phyloP scores from a whole-genome alignment of 176 grass and related monocot genomes.

The Thalia dealbata region DNA sequence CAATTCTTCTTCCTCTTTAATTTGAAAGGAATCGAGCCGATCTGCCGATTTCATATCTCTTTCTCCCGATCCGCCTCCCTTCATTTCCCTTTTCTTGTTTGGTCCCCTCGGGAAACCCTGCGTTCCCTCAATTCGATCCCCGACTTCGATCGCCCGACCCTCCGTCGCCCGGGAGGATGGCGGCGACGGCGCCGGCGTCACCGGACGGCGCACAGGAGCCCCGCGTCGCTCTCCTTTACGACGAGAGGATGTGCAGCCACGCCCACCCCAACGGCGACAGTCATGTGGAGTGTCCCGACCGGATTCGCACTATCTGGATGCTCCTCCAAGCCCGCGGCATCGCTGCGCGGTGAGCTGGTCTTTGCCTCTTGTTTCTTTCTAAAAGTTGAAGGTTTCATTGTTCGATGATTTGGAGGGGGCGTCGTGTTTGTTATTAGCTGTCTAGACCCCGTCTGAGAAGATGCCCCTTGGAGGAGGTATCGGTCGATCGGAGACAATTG shows the following conservation, averaged over 20 bases:
- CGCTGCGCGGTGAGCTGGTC: conserved; percentile 37
- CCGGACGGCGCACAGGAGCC: conserved; percentile 8
- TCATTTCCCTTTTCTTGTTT: neutral
- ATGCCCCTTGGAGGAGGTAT: neutral
- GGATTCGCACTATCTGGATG: conserved; percentile 68
- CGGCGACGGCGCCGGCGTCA: neutral
- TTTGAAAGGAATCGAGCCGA: neutral
- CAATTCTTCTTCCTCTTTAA: neutral
- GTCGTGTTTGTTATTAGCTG: no score
- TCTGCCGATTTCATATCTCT: neutral
- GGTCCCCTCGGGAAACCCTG: neutral
- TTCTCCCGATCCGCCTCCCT: neutral
- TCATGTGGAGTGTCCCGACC: conserved; percentile 75
- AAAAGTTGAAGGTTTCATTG: neutral
- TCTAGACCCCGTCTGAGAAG: neutral
- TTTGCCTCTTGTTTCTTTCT: neutral
- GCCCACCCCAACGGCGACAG: conserved; percentile 47
- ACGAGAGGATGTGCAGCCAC: conserved; percentile 90
- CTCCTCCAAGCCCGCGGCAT: conserved; percentile 62
- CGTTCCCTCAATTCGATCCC: neutral
- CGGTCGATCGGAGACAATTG: neutral
- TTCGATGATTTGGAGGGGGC: neutral
- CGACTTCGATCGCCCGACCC: neutral
- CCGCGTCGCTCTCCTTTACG: conserved; percentile 65
- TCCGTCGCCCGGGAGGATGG: neutral